Base-by-base conservation (phyloP, 2,329 filamentous ascomycete genomes). In the Drechslerella stenobrocha region DNA sequence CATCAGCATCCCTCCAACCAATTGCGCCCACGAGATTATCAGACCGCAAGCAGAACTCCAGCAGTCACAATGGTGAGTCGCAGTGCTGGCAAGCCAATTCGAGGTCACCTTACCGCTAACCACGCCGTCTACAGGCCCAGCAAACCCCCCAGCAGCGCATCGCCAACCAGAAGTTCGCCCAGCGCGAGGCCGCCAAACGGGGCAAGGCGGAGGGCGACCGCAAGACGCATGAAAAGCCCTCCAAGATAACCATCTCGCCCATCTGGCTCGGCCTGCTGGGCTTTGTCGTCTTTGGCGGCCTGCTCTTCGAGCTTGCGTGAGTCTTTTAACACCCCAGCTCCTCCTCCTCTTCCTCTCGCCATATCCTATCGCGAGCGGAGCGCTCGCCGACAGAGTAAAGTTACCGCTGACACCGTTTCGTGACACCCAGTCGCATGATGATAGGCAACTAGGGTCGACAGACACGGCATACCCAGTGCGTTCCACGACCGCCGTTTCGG, bases 61-160 rank as follows among this genome's bases (percentile, higher is more conserved):
- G 22, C 15, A 34, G n/a, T 56, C 44, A 45, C 51, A 56, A 64
- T 64, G 59, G 59, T 64, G 15, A 20, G 44, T 44, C 26, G 15
- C 47, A 26, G n/a, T 52, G n/a, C n/a, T 20, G 23, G 30, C 2
- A 18, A 32, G 28, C 13, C 6, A 20, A 6, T 8, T 22, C 47
- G 28, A 13, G 11, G 18, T 15, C n/a, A 20, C n/a, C 8, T 8
- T 22, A 22, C 35, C 46, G 50, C 58, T 64, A 64, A 64, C 34
- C 2, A 7, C 13, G 15, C 13, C 26, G 69, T n/a, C n/a, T n/a
- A n/a, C 74, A 90, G 88, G 87, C 85, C 73, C 88, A 45, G 20
- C 63, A 92, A 86, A 93, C 89, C 72, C 88, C 87, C 73, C 83
- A 89, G 77, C 89, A 93, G 80, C 86, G 89, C 76, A 84, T 84